Percentiles rank a stretch among this genome's conserved stretches.
Conservation (phyloP, 139 green algal species). For the Micractinium conductrix region DNA sequence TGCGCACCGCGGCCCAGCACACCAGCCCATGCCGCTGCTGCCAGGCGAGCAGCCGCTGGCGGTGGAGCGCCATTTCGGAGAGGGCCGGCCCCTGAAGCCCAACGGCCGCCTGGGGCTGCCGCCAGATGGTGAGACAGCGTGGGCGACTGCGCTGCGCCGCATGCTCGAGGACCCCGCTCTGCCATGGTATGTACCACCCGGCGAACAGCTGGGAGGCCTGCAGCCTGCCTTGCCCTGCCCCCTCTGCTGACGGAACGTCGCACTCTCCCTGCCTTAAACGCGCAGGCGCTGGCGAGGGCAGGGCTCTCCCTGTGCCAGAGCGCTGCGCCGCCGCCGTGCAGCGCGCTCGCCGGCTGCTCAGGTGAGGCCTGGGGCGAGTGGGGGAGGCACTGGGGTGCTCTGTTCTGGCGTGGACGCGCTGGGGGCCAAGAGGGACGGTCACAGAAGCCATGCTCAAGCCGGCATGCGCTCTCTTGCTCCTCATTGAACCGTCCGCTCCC, state of each 20-base stretch:
- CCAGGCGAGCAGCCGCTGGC: conserved; percentile 20
- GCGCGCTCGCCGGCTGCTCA: not conserved
- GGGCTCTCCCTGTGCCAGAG: not conserved
- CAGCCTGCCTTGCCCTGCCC: no score
- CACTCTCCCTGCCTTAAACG: not conserved
- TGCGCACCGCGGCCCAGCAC: not conserved
- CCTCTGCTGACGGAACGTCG: no score
- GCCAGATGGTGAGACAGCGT: not conserved
- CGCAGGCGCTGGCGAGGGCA: not conserved
- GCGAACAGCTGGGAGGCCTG: no score
- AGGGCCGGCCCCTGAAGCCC: not conserved
- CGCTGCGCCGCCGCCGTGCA: not conserved
- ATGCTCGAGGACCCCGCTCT: no score
- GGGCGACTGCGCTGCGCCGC: no score
- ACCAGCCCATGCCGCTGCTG: conserved; percentile 25
- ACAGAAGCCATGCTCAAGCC: no score
- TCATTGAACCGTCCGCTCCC: no score
- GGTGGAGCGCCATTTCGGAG: conserved; percentile 10
- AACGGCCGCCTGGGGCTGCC: not conserved
- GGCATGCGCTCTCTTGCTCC: no score
- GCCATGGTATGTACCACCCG: no score
- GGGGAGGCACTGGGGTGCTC: no score
- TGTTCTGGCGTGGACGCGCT: no score
- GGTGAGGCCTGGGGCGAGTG: not conserved
- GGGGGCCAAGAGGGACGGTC: no score